Conservation (phyloP, 495 filamentous ascomycete species). For the Lasiosphaeria hispida region DNA sequence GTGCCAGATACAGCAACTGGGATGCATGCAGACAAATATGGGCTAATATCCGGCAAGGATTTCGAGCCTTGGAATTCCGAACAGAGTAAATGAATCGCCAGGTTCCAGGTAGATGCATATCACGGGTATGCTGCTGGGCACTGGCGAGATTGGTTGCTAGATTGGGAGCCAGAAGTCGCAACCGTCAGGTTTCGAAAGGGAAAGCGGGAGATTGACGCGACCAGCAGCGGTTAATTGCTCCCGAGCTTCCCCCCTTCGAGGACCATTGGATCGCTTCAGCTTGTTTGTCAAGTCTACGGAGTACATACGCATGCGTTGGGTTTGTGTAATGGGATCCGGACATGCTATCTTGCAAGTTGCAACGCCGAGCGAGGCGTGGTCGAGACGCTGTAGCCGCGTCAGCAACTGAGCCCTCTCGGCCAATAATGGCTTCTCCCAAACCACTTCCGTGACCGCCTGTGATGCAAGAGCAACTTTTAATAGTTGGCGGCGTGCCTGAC, state of each 20-base stretch:
- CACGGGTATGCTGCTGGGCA: slow-evolving; percentile 4
- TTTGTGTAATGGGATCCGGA: background rate
- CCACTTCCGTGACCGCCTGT: background rate
- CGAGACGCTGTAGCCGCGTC: slow-evolving; percentile 17
- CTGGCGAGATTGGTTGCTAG: background rate
- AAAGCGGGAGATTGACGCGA: slow-evolving; percentile 17
- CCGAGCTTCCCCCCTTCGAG: background rate
- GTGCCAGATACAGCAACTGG: background rate
- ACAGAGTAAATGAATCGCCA: slow-evolving; percentile 2
- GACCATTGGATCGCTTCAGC: background rate
- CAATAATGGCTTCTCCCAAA: background rate
- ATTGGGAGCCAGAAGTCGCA: background rate
- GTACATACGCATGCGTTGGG: too few species aligned
- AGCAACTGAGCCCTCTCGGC: slow-evolving; percentile 3
- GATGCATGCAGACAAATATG: slow-evolving; percentile 11
- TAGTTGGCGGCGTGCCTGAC: background rate
- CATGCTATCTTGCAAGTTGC: background rate
- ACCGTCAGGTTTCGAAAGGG: background rate
- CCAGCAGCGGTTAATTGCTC: slow-evolving; percentile 15
- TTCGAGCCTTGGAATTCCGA: slow-evolving; percentile 4
- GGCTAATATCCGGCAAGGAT: slow-evolving; percentile 16
- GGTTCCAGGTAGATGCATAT: slow-evolving; percentile 2
- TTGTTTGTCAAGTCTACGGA: background rate
- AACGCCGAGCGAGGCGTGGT: background rate
- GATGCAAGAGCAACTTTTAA: background rate